These are phyloP conservation scores for Usnea hakonensis DNA, from an alignment of 495 filamentous ascomycete genomes.

Conservation along the genomic window DNA sequence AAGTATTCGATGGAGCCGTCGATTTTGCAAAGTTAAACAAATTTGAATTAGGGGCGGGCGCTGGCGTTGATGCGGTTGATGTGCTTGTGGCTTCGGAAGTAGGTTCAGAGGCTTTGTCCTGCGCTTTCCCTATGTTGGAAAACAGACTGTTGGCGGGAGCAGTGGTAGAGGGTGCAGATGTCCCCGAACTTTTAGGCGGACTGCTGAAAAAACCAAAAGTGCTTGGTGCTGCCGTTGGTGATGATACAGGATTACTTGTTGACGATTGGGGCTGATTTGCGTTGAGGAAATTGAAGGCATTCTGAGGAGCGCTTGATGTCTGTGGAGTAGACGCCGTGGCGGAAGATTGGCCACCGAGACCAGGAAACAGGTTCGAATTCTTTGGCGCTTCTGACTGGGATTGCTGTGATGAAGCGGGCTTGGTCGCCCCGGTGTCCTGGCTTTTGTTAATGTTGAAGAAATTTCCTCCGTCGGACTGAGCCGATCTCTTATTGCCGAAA, in stretches of 20 bases:
- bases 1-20: conserved; percentile 17
- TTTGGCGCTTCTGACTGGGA: conserved; percentile 10
- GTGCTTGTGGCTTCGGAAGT: conserved; percentile 28
- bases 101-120: conserved; percentile 32
- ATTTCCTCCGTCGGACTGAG: conserved; percentile 18
- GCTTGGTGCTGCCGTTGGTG: conserved; percentile 18
- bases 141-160: conserved; percentile 33
- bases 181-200: conserved; percentile 18
- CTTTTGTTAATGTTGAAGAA: conserved; percentile 18
- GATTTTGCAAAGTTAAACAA: conserved; percentile 29
- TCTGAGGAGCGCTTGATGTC: conserved; percentile 26
- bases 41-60: conserved; percentile 20
- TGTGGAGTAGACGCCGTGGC: conserved; percentile 35
- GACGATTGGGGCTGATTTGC: conserved; percentile 9
- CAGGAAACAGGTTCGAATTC: conserved; percentile 26
- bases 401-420: conserved; percentile 2
- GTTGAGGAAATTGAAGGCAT: conserved; percentile 16
- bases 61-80: conserved; percentile 26
- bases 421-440: not conserved
- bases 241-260: conserved; percentile 12
- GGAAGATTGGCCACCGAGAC: conserved; percentile 31
- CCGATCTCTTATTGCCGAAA: conserved; percentile 20
- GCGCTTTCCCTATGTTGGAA: conserved; percentile 26
- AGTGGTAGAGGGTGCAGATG: conserved; percentile 23
- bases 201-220: conserved; percentile 20